Conservation (phyloP, 192 early-diverging fungal genomes). For the Rhizophlyctis rosea region DNA sequence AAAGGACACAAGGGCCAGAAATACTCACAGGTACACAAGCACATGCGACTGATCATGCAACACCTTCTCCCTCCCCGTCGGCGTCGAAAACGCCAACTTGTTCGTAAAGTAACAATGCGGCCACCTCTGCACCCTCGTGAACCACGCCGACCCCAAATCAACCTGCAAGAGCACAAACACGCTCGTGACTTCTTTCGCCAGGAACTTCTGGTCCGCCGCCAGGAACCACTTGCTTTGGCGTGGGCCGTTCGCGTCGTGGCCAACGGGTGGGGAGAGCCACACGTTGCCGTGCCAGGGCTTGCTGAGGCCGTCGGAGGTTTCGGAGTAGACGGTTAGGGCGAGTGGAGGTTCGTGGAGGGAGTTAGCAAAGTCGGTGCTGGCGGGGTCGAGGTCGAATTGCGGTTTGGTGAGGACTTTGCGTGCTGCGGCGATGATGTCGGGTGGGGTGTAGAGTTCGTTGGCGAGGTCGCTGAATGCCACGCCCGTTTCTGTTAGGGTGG, state of each 20-base stretch:
- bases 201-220: slow-evolving; percentile 27
- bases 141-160: slow-evolving; percentile 36
- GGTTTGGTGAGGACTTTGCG: slow-evolving; percentile 29
- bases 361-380: slow-evolving; percentile 34
- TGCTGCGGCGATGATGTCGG: slow-evolving; percentile 31
- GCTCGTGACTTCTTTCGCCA: slow-evolving; percentile 23
- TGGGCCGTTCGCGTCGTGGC: slow-evolving; percentile 19
- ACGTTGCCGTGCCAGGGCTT: slow-evolving; percentile 41
- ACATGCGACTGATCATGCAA: slow-evolving; percentile 31
- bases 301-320: slow-evolving; percentile 30
- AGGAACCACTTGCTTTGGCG: slow-evolving; percentile 33
- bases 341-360: slow-evolving; percentile 26
- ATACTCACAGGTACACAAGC: slow-evolving; percentile 38
- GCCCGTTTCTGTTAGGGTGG: slow-evolving; percentile 26
- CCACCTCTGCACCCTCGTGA: slow-evolving; percentile 25
- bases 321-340: slow-evolving; percentile 28
- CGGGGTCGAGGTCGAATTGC: slow-evolving; percentile 40
- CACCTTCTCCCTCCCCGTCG: slow-evolving; percentile 38
- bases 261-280: slow-evolving; percentile 39
- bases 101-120: slow-evolving; percentile 39
- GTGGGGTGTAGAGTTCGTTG: slow-evolving; percentile 44
- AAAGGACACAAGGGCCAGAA: background rate
- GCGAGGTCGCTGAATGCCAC: slow-evolving; percentile 36
- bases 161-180: slow-evolving; percentile 32
- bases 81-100: slow-evolving; percentile 33